Evolutionary conservation across 305 asterid species (phyloP).

Genomic region (Fraxinus dipetala): DNA sequence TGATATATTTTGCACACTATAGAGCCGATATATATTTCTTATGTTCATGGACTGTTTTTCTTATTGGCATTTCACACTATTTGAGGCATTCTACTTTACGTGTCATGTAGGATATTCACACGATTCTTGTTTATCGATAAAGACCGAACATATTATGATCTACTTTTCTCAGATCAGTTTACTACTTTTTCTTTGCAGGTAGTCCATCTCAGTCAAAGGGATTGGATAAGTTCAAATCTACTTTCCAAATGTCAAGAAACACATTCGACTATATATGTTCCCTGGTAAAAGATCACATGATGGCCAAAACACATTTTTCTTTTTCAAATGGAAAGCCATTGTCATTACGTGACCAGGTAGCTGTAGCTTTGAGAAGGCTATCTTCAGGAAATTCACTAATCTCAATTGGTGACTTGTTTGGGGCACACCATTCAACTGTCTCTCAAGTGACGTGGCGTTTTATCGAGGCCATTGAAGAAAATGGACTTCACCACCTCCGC

Average conservation of each 20-base stretch:
- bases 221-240: slow-evolving; percentile 47
- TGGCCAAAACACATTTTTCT: slow-evolving; percentile 58
- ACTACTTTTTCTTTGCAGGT: slow-evolving; percentile 40
- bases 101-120: no score
- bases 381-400: slow-evolving; percentile 79
- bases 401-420: slow-evolving; percentile 75
- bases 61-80: neutral
- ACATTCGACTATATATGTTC: slow-evolving; percentile 73
- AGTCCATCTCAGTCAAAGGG: slow-evolving; percentile 46
- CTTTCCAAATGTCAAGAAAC: slow-evolving; percentile 63
- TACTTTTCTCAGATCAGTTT: neutral
- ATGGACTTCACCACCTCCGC: slow-evolving; percentile 57
- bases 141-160: no score
- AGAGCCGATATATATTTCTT: neutral
- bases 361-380: slow-evolving; percentile 68
- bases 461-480: slow-evolving; percentile 77
- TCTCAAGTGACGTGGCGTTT: slow-evolving; percentile 93
- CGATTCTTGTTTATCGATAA: no score
- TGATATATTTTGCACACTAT: neutral
- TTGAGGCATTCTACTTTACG: neutral
- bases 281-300: slow-evolving; percentile 70
- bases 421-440: slow-evolving; percentile 77
- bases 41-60: neutral
- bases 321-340: slow-evolving; percentile 66
- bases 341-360: slow-evolving; percentile 75